Evolutionary conservation across 208 protist species (phyloP).

Genomic region (Leptomonas pyrrhocoris): DNA sequence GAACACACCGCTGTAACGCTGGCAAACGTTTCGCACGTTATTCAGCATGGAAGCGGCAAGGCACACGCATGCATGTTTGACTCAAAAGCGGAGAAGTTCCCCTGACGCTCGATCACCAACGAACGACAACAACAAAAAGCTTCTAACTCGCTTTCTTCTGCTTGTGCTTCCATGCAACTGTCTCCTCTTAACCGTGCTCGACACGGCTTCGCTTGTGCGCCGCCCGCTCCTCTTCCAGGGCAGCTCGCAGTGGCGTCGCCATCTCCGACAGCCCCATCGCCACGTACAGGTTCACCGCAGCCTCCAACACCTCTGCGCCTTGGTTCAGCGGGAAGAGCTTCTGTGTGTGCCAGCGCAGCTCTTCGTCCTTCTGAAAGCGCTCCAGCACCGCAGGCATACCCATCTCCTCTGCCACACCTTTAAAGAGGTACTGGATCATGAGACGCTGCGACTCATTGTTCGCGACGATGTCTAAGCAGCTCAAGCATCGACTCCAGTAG

Average conservation of each 20-base stretch:
- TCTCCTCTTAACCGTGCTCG: conserved; percentile 3
- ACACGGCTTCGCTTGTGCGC: conserved; percentile 44
- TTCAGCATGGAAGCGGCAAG: no score
- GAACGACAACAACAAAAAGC: no score
- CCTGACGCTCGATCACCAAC: background rate
- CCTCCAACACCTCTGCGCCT: conserved; percentile 43
- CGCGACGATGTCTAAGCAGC: conserved; percentile 68
- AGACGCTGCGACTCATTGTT: conserved; percentile 82
- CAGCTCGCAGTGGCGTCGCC: conserved; percentile 42
- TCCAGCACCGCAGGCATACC: conserved; percentile 47
- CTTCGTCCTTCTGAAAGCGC: conserved; percentile 54
- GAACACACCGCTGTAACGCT: no score
- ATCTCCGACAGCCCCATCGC: conserved; percentile 75
- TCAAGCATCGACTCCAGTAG: conserved; percentile 89
- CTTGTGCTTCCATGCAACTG: no score
- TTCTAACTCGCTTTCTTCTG: no score
- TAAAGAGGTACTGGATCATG: conserved; percentile 80
- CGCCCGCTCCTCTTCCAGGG: conserved; percentile 48
- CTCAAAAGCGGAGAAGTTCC: no score
- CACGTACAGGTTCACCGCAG: conserved; percentile 70
- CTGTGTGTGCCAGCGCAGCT: conserved; percentile 48
- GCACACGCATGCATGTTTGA: no score
- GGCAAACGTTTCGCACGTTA: no score
- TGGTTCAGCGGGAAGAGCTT: conserved; percentile 63
- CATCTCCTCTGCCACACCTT: conserved; percentile 71